Evolutionary conservation across 768 basidiomycete species (phyloP), one percentile per base, ranked within the genome.

Genomic region (Xerocomellus dryophilus): DNA sequence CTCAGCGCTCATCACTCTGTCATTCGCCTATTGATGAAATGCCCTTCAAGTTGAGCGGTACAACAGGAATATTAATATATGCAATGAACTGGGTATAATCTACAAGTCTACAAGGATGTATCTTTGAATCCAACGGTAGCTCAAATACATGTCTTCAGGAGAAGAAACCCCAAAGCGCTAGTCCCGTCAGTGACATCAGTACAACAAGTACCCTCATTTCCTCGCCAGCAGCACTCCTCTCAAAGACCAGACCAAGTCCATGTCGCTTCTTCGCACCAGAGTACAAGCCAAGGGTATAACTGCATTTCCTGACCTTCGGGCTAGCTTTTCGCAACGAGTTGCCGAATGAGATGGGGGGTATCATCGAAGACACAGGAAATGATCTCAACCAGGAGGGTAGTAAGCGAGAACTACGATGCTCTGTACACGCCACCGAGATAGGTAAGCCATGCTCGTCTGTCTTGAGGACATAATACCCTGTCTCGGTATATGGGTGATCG

Each of bases 401-500:
- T 7, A 48, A 53, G 20, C 41, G 54, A 45, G 53, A 45, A 17
- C 73, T 67, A 42, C 71, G 73, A 57, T 76, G 73, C 66, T 88
- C 84, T 15, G 73, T 69, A 6, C 77, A 85, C 14, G 68, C 61
- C 17, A 89, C 74, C 40, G 70, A 76, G 9, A 77, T 66, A 1
- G 87, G 87, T 14, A 88, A 74, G 8, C 82, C 85, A 61, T 88
- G 81, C n/a, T 76, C 72, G 63, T 88, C 87, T 50, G 77, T 77
- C 9, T 75, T 68, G 25, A 88, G 73, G 54, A 77, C 75, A 62
- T 85, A 89, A 7, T 69, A 64, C n/a, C 85, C 87, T 11, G 76
- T 62, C 57, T 77, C 72, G 44, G 61, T 54, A 29, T 66, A 70
- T 5, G 53, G 60, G 42, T 68, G 61, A 8, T 57, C 39, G 3